Evolutionary conservation across 2,329 filamentous ascomycete species (phyloP).

Genomic region (Fusarium azukiicola): DNA sequence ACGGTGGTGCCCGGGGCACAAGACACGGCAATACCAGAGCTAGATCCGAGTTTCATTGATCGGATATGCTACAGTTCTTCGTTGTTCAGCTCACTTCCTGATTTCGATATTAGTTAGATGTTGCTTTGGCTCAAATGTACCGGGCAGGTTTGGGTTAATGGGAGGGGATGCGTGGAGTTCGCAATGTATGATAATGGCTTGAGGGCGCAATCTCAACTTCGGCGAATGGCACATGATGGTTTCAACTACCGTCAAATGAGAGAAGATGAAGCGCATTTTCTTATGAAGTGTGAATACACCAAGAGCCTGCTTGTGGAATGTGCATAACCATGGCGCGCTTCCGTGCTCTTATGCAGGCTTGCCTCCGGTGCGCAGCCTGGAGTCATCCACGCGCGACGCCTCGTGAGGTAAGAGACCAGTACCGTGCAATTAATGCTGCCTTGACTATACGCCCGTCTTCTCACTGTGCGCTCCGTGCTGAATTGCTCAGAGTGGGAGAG

Average conservation of each 20-base stretch:
- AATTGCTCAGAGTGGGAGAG: too few species aligned
- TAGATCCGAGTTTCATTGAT: slow-evolving; percentile 18
- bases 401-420: too few species aligned
- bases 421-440: too few species aligned
- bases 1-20: background rate
- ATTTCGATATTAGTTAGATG: slow-evolving; percentile 5
- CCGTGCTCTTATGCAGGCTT: too few species aligned
- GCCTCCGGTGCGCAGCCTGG: too few species aligned
- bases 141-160: background rate
- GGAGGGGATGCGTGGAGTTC: background rate
- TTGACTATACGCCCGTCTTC: too few species aligned
- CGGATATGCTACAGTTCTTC: slow-evolving; percentile 21
- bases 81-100: slow-evolving; percentile 21
- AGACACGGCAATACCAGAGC: slow-evolving; percentile 3
- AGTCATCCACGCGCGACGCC: too few species aligned
- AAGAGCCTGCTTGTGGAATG: background rate
- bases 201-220: background rate
- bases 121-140: background rate
- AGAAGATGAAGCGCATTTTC: background rate
- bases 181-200: background rate
- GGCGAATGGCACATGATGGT: background rate
- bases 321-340: background rate
- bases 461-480: too few species aligned
- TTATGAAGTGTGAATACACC: background rate
- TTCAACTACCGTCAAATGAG: background rate